Evolutionary conservation across 139 green algal genomes (phyloP).

Genomic region (Pleodorina starrii): DNA sequence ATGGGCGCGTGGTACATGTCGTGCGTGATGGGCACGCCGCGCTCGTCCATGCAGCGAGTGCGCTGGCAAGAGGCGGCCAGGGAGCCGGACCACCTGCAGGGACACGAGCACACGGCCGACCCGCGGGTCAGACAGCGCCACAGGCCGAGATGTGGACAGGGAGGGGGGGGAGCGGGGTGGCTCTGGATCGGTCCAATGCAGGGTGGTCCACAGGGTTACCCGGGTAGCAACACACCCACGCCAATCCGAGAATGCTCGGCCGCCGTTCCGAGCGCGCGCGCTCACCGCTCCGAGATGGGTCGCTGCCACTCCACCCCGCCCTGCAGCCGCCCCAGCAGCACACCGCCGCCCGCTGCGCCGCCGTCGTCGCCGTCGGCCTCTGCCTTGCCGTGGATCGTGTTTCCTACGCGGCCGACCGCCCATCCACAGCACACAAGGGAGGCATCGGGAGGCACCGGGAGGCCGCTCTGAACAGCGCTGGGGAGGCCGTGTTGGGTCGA

Average conservation of each 20-base stretch:
- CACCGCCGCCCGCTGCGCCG: conserved; percentile 2
- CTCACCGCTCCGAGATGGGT: conserved; percentile 67
- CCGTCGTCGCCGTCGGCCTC: conserved; percentile 36
- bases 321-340: conserved; percentile 48
- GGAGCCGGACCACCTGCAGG: conserved; percentile 75
- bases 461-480: no score
- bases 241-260: no score
- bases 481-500: no score
- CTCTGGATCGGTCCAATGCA: not conserved
- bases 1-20: conserved; percentile 90
- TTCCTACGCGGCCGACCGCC: conserved; percentile 37
- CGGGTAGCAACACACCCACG: no score
- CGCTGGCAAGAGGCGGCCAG: conserved; percentile 77
- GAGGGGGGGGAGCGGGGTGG: not conserved
- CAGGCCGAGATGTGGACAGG: no score
- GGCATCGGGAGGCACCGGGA: no score
- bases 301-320: conserved; percentile 82
- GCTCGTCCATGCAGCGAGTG: conserved; percentile 83
- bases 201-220: no score
- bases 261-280: no score
- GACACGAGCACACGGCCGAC: not conserved
- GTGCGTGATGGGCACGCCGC: conserved; percentile 66
- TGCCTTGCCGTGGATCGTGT: conserved; percentile 55
- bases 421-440: no score
- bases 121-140: no score